Evolutionary conservation across 164 flowering plant species (phyloP).

Genomic region (grape (Vitis vinifera)): DNA sequence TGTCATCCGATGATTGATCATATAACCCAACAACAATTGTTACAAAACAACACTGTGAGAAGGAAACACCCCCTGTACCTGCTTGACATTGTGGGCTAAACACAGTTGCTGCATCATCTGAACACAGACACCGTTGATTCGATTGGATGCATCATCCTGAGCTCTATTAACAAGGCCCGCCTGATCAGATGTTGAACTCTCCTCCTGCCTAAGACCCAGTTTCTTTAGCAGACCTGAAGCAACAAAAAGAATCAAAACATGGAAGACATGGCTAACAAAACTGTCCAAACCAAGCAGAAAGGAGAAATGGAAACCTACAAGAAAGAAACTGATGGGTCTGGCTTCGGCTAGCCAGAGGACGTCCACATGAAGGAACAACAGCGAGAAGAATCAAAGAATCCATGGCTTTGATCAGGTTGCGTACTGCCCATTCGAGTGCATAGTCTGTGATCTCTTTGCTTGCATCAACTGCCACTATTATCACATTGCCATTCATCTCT

Average conservation of each 20-base stretch:
- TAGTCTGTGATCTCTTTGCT: slow-evolving; percentile 38
- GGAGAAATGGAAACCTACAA: slow-evolving; percentile 10
- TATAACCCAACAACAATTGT: background rate
- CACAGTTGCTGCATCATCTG: slow-evolving; percentile 36
- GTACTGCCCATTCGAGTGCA: slow-evolving; percentile 40
- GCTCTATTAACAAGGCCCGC: background rate
- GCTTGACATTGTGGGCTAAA: slow-evolving; percentile 20
- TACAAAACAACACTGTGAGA: background rate
- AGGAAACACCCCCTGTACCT: slow-evolving; percentile 15
- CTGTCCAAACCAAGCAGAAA: background rate
- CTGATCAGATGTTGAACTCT: background rate
- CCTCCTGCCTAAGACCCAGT: slow-evolving; percentile 16
- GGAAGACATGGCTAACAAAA: background rate
- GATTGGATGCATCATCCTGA: background rate
- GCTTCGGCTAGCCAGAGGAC: background rate
- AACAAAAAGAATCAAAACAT: background rate
- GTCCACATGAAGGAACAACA: slow-evolving; percentile 17
- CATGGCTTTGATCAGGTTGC: slow-evolving; percentile 27
- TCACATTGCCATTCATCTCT: slow-evolving; percentile 26
- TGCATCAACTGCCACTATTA: slow-evolving; percentile 40
- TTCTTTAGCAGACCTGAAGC: slow-evolving; percentile 29
- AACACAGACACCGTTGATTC: slow-evolving; percentile 21
- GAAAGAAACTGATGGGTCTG: slow-evolving; percentile 15
- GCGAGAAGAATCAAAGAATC: slow-evolving; percentile 35
- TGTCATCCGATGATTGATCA: slow-evolving; percentile 5